Percentiles rank a stretch among this genome's conserved stretches.
Conservation (phyloP, 129 eudicot genomes). For the Oenanthe sinensis region DNA sequence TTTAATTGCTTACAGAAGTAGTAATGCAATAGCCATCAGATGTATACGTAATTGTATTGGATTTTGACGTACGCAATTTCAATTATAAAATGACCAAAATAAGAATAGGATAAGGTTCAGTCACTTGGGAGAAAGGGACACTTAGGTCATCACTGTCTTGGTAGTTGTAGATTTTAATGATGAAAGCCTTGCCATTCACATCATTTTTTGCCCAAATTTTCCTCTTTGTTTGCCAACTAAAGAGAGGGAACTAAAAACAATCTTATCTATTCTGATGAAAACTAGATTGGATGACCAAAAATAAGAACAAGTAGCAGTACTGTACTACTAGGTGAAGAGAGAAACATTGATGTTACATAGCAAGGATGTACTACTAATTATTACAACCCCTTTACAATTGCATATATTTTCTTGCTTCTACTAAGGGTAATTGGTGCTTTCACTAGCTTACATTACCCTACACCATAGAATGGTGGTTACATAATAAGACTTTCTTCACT, state of each 20-base stretch:
- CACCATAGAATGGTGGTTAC: not conserved
- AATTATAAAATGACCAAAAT: not conserved
- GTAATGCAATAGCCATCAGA: not conserved
- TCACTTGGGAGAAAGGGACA: slow-evolving; percentile 5
- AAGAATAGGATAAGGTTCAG: not conserved
- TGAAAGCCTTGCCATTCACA: not conserved
- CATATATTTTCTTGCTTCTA: slow-evolving; percentile 5
- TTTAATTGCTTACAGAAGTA: not conserved
- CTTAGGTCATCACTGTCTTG: not conserved
- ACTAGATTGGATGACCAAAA: not conserved
- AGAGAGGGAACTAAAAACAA: not conserved
- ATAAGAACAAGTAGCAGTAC: not conserved
- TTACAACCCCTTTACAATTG: slow-evolving; percentile 7
- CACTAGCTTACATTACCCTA: not conserved
- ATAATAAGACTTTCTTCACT: not conserved
- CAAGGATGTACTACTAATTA: not conserved
- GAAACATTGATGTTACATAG: not conserved
- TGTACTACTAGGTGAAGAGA: not conserved
- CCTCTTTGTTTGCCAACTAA: not conserved
- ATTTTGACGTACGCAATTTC: not conserved
- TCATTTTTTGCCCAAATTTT: not conserved
- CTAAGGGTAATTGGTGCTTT: slow-evolving; percentile 1
- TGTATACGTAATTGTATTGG: not conserved
- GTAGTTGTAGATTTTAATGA: not conserved
- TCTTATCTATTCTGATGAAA: not conserved